phyloP scores from a whole-genome alignment of 495 filamentous ascomycete species.

The Talaromyces wortmannii region DNA sequence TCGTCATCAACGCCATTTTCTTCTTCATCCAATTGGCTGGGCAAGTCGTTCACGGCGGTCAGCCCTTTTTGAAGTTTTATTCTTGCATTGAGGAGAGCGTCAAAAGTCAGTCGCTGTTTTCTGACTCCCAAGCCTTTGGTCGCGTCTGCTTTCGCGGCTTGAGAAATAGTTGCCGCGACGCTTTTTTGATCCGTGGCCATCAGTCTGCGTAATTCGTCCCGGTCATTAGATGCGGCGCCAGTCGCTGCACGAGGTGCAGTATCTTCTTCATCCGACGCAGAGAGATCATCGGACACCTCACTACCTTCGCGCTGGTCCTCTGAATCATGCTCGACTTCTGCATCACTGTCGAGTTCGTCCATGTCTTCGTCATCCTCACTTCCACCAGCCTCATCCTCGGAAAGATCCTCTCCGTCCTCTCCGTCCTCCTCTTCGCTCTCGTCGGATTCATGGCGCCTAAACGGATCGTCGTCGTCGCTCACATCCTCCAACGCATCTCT shows the following conservation, averaged over 20 bases:
- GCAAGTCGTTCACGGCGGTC: constrained; percentile 70
- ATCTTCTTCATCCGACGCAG: constrained; percentile 11
- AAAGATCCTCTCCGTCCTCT: constrained; percentile 31
- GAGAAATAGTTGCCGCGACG: constrained; percentile 60
- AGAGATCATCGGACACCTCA: constrained; percentile 12
- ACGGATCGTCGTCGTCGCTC: constrained; percentile 34
- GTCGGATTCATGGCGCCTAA: constrained; percentile 12
- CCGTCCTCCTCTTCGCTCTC: constrained; percentile 33
- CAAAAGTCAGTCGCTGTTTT: constrained; percentile 75
- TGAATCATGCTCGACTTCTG: constrained; percentile 34
- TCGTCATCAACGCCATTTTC: constrained; percentile 26
- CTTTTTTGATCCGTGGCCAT: constrained; percentile 67
- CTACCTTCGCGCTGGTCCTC: constrained; percentile 26
- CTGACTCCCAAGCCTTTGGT: constrained; percentile 83
- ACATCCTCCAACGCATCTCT: constrained; percentile 56
- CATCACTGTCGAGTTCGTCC: constrained; percentile 11
- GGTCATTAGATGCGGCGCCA: constrained; percentile 29
- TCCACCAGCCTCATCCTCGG: constrained; percentile 16
- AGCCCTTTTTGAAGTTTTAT: constrained; percentile 90
- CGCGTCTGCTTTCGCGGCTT: constrained; percentile 70
- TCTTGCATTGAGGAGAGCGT: constrained; percentile 76
- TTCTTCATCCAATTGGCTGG: constrained; percentile 25
- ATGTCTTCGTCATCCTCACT: constrained; percentile 15
- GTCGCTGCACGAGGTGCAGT: constrained; percentile 1
- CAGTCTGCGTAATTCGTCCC: constrained; percentile 57